Conservation (phyloP, 805 yeast species). For the Lachancea nothofagi region DNA sequence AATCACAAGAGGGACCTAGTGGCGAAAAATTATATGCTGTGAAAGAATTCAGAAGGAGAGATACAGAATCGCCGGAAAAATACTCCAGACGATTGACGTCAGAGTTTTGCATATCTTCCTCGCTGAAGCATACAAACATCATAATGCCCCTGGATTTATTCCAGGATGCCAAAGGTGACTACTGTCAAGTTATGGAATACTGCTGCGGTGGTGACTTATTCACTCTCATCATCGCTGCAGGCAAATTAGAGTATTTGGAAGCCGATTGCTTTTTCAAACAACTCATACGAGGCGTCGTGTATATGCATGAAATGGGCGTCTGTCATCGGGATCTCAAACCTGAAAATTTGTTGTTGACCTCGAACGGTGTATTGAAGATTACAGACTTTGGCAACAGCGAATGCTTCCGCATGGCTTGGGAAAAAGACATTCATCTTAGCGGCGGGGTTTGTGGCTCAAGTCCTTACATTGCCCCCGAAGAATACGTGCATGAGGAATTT, state of each 20-base stretch:
- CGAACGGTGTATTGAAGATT: constrained; percentile 67
- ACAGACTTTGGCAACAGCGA: constrained; percentile 87
- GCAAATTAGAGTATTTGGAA: constrained; percentile 74
- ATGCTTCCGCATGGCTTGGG: constrained; percentile 84
- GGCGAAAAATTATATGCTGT: constrained; percentile 69
- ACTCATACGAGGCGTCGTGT: constrained; percentile 72
- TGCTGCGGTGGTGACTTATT: constrained; percentile 80
- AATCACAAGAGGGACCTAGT: constrained; percentile 28
- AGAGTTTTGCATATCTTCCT: constrained; percentile 78
- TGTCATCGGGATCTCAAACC: constrained; percentile 94
- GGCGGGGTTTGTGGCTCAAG: constrained; percentile 80
- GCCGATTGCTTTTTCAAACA: constrained; percentile 91
- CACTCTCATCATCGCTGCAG: constrained; percentile 65
- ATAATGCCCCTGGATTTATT: constrained; percentile 70
- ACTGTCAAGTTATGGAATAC: constrained; percentile 80
- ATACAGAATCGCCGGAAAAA: constrained; percentile 56
- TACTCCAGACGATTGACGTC: constrained; percentile 70
- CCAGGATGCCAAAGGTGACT: constrained; percentile 77
- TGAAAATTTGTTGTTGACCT: constrained; percentile 76
- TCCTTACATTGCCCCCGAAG: constrained; percentile 91
- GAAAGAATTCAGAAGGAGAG: constrained; percentile 69
- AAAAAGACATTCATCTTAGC: constrained; percentile 58
- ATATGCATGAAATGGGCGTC: constrained; percentile 87
- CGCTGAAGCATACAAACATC: constrained; percentile 71
- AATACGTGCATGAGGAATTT: constrained; percentile 55